These are phyloP conservation scores for Gracilariopsis chorda DNA, from an alignment of 23 red algal species.

Conservation along the genomic window DNA sequence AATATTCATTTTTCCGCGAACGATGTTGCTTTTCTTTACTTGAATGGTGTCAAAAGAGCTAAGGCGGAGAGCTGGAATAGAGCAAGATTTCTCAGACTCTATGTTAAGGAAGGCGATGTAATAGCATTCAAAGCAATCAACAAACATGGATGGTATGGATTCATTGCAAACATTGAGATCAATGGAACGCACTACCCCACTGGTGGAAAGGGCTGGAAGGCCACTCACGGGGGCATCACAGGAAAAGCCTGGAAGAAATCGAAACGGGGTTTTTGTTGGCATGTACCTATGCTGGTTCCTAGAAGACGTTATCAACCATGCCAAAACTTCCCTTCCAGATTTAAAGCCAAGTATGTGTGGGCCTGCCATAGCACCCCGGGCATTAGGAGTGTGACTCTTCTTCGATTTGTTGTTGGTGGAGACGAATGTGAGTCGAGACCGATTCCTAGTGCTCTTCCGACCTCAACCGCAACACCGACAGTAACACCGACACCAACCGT, in stretches of 20 bases:
- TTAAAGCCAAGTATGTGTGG: background rate
- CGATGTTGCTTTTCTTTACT: background rate
- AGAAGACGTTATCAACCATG: background rate
- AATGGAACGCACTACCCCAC: background rate
- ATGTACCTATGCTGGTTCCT: conserved; percentile 3
- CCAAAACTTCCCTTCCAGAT: background rate
- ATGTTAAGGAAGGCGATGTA: background rate
- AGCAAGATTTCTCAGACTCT: background rate
- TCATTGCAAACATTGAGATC: background rate
- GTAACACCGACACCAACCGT: background rate
- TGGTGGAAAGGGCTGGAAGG: background rate
- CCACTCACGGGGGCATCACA: background rate
- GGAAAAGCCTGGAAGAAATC: background rate
- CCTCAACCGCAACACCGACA: background rate
- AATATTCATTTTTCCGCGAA: background rate
- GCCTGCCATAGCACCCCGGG: background rate
- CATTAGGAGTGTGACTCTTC: background rate
- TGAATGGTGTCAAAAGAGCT: background rate
- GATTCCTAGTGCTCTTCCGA: background rate
- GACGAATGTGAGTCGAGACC: background rate
- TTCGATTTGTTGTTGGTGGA: conserved; percentile 8
- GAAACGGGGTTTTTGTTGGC: background rate
- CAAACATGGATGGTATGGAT: background rate
- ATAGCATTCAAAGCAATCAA: conserved; percentile 13
- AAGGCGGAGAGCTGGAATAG: background rate